Evolutionary conservation across 495 filamentous ascomycete species (phyloP).

Genomic region (Penicillium malachiteum): DNA sequence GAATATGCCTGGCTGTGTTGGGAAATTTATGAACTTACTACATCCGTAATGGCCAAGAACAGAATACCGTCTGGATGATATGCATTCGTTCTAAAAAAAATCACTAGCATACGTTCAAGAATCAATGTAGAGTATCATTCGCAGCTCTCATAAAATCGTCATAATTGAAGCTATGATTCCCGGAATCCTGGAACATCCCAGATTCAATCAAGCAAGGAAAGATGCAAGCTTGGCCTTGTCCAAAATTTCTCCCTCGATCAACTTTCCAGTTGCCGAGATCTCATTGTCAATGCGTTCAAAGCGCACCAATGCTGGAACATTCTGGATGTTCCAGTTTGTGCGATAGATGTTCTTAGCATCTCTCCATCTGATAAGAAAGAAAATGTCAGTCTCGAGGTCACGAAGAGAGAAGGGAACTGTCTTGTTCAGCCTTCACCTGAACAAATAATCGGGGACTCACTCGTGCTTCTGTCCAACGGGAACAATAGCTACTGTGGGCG

Average conservation of each 20-base stretch:
- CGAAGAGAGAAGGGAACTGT: too few species aligned
- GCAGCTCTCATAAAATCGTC: too few species aligned
- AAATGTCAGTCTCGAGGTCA: neutral
- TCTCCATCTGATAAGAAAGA: constrained; percentile 25
- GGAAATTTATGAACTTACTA: too few species aligned
- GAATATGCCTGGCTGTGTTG: too few species aligned
- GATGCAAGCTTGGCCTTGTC: constrained; percentile 19
- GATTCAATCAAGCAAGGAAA: constrained; percentile 13
- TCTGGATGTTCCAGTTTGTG: constrained; percentile 23
- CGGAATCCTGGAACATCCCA: too few species aligned
- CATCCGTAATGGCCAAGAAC: too few species aligned
- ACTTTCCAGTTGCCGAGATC: constrained; percentile 24
- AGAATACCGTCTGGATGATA: too few species aligned
- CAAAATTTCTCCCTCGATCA: constrained; percentile 32
- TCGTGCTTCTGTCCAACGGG: constrained; percentile 29
- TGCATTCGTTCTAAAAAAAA: too few species aligned
- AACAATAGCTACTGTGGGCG: constrained; percentile 23
- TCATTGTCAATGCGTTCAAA: constrained; percentile 28
- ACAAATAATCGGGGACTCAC: constrained; percentile 14
- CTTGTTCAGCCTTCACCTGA: too few species aligned
- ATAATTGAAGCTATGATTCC: too few species aligned
- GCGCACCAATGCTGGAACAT: constrained; percentile 29
- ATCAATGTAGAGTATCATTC: too few species aligned
- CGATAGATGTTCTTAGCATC: constrained; percentile 30
- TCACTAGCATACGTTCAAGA: neutral